Evolutionary conservation across 345 rosid species (phyloP).

Genomic region (Syzygium grande): DNA sequence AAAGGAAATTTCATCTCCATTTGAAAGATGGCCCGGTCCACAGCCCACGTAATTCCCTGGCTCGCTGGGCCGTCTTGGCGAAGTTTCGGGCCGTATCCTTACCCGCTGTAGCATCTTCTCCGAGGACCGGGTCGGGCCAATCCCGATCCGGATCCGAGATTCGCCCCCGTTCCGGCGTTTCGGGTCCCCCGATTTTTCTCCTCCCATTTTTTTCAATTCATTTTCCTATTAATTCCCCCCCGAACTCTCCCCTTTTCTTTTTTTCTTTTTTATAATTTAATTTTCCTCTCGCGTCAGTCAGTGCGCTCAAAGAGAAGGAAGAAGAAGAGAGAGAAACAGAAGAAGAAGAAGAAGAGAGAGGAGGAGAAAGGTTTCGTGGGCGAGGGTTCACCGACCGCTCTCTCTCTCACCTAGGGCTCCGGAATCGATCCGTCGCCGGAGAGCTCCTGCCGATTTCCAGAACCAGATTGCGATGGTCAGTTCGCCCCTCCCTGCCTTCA

Average conservation of each 20-base stretch:
- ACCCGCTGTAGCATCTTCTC: too few relatives aligned
- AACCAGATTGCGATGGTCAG: not conserved
- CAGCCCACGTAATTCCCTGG: not conserved
- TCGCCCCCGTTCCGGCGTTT: not conserved
- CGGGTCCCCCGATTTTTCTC: not conserved
- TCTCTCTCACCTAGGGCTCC: not conserved
- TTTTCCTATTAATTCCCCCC: not conserved
- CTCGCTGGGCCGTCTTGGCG: not conserved
- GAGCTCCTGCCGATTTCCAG: not conserved
- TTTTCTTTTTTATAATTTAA: not conserved
- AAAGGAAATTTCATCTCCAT: not conserved
- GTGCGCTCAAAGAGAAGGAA: not conserved
- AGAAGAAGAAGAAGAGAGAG: too few relatives aligned
- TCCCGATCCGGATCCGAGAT: not conserved
- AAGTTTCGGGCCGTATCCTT: not conserved
- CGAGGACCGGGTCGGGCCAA: rapidly evolving
- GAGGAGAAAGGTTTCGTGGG: not conserved
- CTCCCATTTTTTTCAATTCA: not conserved
- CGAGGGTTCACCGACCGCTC: not conserved
- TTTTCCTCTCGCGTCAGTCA: not conserved
- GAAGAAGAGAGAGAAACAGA: not conserved
- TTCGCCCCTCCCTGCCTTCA: not conserved
- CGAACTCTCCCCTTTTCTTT: too few relatives aligned
- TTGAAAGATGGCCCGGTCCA: not conserved
- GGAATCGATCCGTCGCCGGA: not conserved